phyloP scores from a whole-genome alignment of 1,284 basidiomycete species.

The Apiotrichum domesticum region DNA sequence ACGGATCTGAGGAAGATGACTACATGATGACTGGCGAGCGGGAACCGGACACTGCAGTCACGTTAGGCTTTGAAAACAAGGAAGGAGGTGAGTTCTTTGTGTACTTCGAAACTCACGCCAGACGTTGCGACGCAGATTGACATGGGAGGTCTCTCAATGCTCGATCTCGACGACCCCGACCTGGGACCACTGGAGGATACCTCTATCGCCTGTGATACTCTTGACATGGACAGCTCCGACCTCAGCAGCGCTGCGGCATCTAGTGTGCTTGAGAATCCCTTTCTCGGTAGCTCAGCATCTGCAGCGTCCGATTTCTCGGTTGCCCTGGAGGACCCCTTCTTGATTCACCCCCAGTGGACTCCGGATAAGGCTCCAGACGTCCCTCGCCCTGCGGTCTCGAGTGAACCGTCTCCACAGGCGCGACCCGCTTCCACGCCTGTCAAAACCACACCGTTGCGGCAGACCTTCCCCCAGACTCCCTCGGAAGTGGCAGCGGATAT shows the following conservation, averaged over 20 bases:
- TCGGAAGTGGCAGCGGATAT: not conserved
- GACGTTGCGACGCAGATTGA: slow-evolving; percentile 21
- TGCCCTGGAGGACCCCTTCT: not conserved
- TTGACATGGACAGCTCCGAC: slow-evolving; percentile 2
- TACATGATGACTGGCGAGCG: not conserved
- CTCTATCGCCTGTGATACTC: not conserved
- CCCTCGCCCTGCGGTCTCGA: not conserved
- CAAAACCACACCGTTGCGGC: not conserved
- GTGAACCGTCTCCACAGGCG: not conserved
- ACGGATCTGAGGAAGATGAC: slow-evolving; percentile 7
- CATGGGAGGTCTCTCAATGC: slow-evolving; percentile 32
- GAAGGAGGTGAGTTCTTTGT: slow-evolving; percentile 8
- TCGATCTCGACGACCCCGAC: slow-evolving; percentile 39
- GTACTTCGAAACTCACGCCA: slow-evolving; percentile 3
- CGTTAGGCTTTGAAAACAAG: slow-evolving; percentile 10
- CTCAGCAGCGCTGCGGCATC: not conserved
- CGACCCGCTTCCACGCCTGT: not conserved
- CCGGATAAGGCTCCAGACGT: not conserved
- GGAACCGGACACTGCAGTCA: slow-evolving; percentile 3
- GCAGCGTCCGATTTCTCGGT: not conserved
- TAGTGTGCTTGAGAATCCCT: slow-evolving; percentile 1
- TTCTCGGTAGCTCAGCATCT: not conserved
- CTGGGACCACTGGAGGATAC: slow-evolving; percentile 10
- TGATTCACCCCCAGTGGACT: not conserved
- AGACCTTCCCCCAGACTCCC: not conserved